Evolutionary conservation across 768 basidiomycete genomes (phyloP).

Genomic region (Pisolithus sp.): DNA sequence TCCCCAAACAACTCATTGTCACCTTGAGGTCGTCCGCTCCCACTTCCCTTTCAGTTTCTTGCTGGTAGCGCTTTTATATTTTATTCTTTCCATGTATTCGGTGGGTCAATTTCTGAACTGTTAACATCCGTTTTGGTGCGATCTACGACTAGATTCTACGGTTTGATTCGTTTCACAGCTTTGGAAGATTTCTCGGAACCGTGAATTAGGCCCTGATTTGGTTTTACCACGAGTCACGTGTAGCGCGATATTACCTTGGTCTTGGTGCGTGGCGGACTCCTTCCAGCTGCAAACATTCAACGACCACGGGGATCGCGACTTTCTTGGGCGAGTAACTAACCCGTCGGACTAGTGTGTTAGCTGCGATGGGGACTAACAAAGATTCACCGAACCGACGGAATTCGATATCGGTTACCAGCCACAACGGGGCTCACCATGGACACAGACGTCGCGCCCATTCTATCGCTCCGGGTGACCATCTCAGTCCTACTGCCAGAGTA

Average conservation of each 20-base stretch:
- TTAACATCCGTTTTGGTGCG: too few relatives aligned
- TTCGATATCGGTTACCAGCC: conserved; percentile 61
- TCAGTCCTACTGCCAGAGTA: conserved; percentile 65
- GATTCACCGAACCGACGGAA: conserved; percentile 53
- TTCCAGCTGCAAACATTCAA: background rate
- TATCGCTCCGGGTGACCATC: conserved; percentile 63
- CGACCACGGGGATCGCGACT: background rate
- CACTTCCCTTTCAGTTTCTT: conserved; percentile 28
- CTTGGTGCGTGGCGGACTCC: too few relatives aligned
- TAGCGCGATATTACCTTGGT: background rate
- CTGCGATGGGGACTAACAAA: conserved; percentile 11
- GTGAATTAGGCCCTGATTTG: too few relatives aligned
- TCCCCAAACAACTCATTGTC: conserved; percentile 91
- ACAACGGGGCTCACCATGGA: conserved; percentile 42
- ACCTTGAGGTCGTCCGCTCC: conserved; percentile 57
- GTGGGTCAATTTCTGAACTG: too few relatives aligned
- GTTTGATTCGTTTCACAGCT: too few relatives aligned
- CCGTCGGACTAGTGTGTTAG: background rate
- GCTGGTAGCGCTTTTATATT: too few relatives aligned
- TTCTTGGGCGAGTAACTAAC: background rate
- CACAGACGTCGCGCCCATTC: conserved; percentile 64
- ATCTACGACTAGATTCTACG: too few relatives aligned
- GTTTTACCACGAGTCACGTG: background rate
- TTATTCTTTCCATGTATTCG: too few relatives aligned
- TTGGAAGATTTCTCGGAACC: too few relatives aligned